Evolutionary conservation across 805 yeast genomes (phyloP).

Genomic region (Spathaspora sp.): DNA sequence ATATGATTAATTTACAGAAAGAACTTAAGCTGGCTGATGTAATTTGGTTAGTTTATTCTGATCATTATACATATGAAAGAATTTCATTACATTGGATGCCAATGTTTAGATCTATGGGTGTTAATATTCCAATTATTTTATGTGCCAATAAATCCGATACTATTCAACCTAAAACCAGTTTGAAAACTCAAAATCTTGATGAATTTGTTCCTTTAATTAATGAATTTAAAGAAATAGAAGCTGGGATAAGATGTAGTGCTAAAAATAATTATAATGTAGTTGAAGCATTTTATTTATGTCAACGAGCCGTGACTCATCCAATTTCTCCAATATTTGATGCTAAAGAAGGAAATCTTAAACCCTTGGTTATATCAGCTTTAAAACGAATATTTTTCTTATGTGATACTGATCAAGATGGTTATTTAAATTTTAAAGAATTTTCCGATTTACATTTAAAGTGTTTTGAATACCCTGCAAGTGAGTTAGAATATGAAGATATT

Average conservation of each 20-base stretch:
- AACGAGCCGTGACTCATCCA: slow-evolving; percentile 89
- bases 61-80: slow-evolving; percentile 91
- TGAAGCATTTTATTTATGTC: slow-evolving; percentile 91
- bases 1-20: slow-evolving; percentile 53
- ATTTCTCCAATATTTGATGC: slow-evolving; percentile 90
- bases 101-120: slow-evolving; percentile 86
- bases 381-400: slow-evolving; percentile 78
- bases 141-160: slow-evolving; percentile 79
- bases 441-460: slow-evolving; percentile 67
- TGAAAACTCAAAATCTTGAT: slow-evolving; percentile 49
- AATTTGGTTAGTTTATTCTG: slow-evolving; percentile 91
- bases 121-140: slow-evolving; percentile 87
- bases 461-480: slow-evolving; percentile 49
- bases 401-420: slow-evolving; percentile 90
- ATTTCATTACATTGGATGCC: slow-evolving; percentile 94
- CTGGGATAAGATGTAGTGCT: slow-evolving; percentile 87
- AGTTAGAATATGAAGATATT: slow-evolving; percentile 36
- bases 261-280: slow-evolving; percentile 79
- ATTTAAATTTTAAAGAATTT: slow-evolving; percentile 67
- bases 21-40: slow-evolving; percentile 86
- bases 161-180: slow-evolving; percentile 35
- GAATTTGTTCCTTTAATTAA: slow-evolving; percentile 82
- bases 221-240: slow-evolving; percentile 92
- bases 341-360: slow-evolving; percentile 80
- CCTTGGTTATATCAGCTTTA: slow-evolving; percentile 70